A percentile compares a stretch with the other conserved stretches of the same genome.
These are phyloP conservation scores for Dactylellina drechsleri DNA, from an alignment of 2,329 filamentous ascomycete species.

Conservation along the genomic window DNA sequence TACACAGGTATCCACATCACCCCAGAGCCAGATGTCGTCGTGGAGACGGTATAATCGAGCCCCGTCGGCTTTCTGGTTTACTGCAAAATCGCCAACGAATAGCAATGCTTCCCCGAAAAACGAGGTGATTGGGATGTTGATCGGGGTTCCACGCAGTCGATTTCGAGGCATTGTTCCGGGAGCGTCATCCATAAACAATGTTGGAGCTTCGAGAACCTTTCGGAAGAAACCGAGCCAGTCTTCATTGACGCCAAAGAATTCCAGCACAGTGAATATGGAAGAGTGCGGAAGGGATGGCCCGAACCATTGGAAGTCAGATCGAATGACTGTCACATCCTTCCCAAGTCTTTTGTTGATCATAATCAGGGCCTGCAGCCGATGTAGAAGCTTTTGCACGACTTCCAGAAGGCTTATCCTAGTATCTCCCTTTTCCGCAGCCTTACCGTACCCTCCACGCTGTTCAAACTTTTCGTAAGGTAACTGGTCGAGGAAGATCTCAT, in stretches of 20 bases:
- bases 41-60: slow-evolving; percentile 70
- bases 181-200: slow-evolving; percentile 69
- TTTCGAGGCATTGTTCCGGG: slow-evolving; percentile 62
- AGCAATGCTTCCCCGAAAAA: slow-evolving; percentile 70
- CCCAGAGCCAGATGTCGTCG: slow-evolving; percentile 76
- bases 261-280: slow-evolving; percentile 68
- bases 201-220: slow-evolving; percentile 70
- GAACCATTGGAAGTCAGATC: slow-evolving; percentile 71
- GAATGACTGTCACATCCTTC: slow-evolving; percentile 65
- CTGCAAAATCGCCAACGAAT: slow-evolving; percentile 73
- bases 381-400: slow-evolving; percentile 69
- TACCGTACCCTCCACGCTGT: slow-evolving; percentile 63
- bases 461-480: slow-evolving; percentile 64
- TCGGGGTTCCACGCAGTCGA: slow-evolving; percentile 70
- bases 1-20: slow-evolving; percentile 65
- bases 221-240: slow-evolving; percentile 70
- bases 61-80: slow-evolving; percentile 69
- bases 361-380: slow-evolving; percentile 68
- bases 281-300: slow-evolving; percentile 70
- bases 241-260: slow-evolving; percentile 70
- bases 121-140: slow-evolving; percentile 70
- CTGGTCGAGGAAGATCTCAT: slow-evolving; percentile 67
- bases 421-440: slow-evolving; percentile 58
- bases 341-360: slow-evolving; percentile 12
- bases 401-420: slow-evolving; percentile 63